These are phyloP conservation scores for Rhizoctonia solani DNA, from an alignment of 1,284 basidiomycete genomes.

Conservation along the genomic window DNA sequence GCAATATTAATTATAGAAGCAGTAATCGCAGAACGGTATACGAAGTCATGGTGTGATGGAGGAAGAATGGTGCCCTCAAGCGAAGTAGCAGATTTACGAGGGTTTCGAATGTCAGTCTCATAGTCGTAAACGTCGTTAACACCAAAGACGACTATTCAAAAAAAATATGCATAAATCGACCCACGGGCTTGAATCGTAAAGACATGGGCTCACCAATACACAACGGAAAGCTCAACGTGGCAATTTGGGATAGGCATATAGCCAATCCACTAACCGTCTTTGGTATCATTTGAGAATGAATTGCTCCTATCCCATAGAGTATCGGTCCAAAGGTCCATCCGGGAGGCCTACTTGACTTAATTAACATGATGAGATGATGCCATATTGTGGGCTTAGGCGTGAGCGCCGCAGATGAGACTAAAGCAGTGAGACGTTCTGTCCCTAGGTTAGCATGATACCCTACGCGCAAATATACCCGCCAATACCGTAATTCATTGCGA, in stretches of 20 bases:
- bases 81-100: constrained; percentile 38
- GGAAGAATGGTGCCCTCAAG: constrained; percentile 40
- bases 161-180: too few species aligned
- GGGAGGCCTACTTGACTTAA: constrained; percentile 38
- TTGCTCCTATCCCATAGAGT: constrained; percentile 41
- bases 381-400: not conserved
- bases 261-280: constrained; percentile 30
- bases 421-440: not conserved
- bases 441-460: too few species aligned
- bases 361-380: not conserved
- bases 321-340: constrained; percentile 42
- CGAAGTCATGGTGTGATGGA: constrained; percentile 38
- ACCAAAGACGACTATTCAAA: constrained; percentile 41
- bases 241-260: constrained; percentile 33
- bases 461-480: too few species aligned
- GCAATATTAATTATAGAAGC: constrained; percentile 38
- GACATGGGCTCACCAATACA: constrained; percentile 37
- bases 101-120: constrained; percentile 40
- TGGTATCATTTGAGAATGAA: constrained; percentile 38
- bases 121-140: constrained; percentile 43
- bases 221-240: constrained; percentile 40
- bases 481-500: too few species aligned
- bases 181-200: too few species aligned
- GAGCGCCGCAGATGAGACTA: not conserved
- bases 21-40: constrained; percentile 39